Percentiles rank a stretch among this genome's conserved stretches.
Evolutionary conservation across 306 rosid species (phyloP).

Genomic region (Prunus armeniaca): DNA sequence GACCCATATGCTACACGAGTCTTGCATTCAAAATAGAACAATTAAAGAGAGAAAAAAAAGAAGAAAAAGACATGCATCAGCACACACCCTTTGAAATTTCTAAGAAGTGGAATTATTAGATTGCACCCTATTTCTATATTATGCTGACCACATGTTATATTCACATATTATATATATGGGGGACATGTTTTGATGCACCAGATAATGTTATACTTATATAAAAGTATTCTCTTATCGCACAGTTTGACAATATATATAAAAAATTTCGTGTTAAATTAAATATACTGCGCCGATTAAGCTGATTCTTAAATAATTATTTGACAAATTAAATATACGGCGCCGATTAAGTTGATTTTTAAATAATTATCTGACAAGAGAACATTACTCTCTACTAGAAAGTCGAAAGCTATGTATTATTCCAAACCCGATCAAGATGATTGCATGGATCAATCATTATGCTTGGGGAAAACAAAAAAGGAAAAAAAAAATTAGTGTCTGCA

Average conservation of each 20-base stretch:
- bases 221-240: too few relatives aligned
- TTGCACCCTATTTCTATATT: not conserved
- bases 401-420: not conserved
- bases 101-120: not conserved
- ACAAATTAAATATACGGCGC: not conserved
- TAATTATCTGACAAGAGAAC: not conserved
- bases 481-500: conserved; percentile 6
- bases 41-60: not conserved
- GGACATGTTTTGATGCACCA: not conserved
- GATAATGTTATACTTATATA: not conserved
- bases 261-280: too few relatives aligned
- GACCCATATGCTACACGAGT: conserved; percentile 30
- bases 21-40: conserved; percentile 10
- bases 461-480: conserved; percentile 15
- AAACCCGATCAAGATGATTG: not conserved
- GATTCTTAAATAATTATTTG: not conserved
- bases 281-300: not conserved
- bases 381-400: not conserved
- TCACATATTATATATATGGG: not conserved
- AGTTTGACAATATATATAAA: too few relatives aligned
- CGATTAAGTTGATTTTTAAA: not conserved
- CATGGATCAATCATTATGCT: conserved; percentile 54
- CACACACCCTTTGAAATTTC: conserved; percentile 37
- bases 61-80: conserved; percentile 3
- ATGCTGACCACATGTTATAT: not conserved